Evolutionary conservation across 148 eudicot genomes (phyloP), one percentile per base, ranked within the genome.

Genomic region (Camellia sinensis): DNA sequence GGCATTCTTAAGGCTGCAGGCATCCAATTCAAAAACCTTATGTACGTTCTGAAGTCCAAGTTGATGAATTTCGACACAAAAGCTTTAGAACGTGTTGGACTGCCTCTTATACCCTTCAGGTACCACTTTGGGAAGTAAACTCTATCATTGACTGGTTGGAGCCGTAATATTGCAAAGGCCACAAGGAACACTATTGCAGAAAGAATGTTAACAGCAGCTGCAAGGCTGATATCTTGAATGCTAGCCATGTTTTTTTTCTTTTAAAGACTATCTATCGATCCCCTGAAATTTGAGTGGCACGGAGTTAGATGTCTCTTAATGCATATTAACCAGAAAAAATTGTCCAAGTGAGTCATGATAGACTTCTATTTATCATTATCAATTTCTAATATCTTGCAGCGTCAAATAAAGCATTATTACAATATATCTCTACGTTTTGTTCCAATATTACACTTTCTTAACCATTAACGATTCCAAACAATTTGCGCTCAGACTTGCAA

Each of bases 101-200:
- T 92, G 53, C 86, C 91, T 75, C 99, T 81, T 73, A 93, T 88
- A 45, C 99, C 99, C 88, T 92, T 96, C 72, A 91, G 78, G 84
- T 96, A 93, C 99, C 99, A 96, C 87, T 96, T 96, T n/a, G 99
- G 97, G 71, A 96, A 96, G 90, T 96, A 96, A 9, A 96, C 92
- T 86, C 99, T 91, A 71, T 96, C 99, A 76, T 91, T 91, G 71
- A 93, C 48, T 52, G 99, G 99, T 73, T 96, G 99, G 81, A 96
- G 98, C 76, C 99, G 87, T 61, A 92, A 86, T 82, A 96, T 87
- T 53, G 97, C 97, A 79, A 93, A 96, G 62, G 93, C 92, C 76
- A 96, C 46, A 62, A 96, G 92, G 86, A 96, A 96, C 22, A 87
- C 86, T 60, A 96, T 67, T 74, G 93, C 99, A 67, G 95, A 85